phyloP scores from a whole-genome alignment of 768 basidiomycete genomes.

The Xerocomus potaroensis region DNA sequence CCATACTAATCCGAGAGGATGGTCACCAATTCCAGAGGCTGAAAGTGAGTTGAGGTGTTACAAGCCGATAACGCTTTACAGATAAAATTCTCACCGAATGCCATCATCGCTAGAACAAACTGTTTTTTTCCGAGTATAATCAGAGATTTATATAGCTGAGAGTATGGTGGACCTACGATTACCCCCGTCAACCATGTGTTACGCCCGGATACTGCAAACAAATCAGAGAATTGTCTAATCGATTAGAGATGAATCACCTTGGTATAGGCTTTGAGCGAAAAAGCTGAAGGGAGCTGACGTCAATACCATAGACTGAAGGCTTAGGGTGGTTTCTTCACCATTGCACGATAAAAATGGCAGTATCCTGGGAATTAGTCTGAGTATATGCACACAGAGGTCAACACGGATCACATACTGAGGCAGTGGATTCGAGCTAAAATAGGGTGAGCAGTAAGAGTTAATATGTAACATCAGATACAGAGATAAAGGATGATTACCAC shows the following conservation, averaged over 20 bases:
- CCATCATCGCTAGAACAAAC: conserved; percentile 2
- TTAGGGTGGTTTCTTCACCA: conserved; percentile 1
- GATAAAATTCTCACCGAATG: conserved; percentile 5
- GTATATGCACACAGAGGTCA: too few relatives aligned
- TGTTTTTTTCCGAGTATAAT: neutral
- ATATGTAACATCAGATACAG: neutral
- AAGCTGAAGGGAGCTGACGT: conserved; percentile 7
- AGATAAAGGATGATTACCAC: conserved; percentile 4
- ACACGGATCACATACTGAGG: conserved; percentile 6
- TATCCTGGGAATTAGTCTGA: neutral
- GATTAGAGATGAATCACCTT: neutral
- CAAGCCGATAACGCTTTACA: neutral
- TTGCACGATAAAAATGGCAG: conserved; percentile 12
- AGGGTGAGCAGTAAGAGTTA: neutral
- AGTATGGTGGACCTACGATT: conserved; percentile 3
- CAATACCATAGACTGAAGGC: neutral
- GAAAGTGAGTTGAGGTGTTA: neutral
- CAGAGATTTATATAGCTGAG: too few relatives aligned
- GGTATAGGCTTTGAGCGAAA: conserved; percentile 10
- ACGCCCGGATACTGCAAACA: conserved; percentile 3
- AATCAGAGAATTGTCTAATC: neutral
- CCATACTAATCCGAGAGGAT: neutral
- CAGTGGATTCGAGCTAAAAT: conserved; percentile 12
- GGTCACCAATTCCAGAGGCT: conserved; percentile 9
- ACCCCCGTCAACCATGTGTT: conserved; percentile 8